Percentiles rank a stretch among this genome's conserved stretches.
These are phyloP conservation scores for Scenedesmus sp. DNA, from an alignment of 163 green algal genomes.

Conservation along the genomic window DNA sequence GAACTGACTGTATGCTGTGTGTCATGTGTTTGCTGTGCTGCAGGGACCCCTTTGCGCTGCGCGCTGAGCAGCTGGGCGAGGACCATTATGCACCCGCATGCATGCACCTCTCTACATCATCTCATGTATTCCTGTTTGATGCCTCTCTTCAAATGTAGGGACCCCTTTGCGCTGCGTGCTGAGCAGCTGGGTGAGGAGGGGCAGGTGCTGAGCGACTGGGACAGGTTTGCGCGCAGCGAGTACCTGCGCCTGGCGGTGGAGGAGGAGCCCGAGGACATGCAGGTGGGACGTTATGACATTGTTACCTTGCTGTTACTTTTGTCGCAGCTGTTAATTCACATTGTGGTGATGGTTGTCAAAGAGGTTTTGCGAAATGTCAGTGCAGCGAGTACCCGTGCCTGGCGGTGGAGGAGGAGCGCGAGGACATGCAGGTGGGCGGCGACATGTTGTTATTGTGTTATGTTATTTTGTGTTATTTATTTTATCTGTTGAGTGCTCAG, in stretches of 20 bases:
- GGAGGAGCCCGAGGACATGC: conserved; percentile 88
- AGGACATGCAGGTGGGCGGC: conserved; percentile 65
- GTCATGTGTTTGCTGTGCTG: conserved; percentile 83
- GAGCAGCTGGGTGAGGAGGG: conserved; percentile 64
- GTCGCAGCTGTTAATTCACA: not conserved
- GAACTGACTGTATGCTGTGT: conserved; percentile 80
- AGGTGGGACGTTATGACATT: conserved; percentile 40
- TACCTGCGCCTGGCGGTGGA: conserved; percentile 88
- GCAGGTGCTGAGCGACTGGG: conserved; percentile 38
- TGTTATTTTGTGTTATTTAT: no score
- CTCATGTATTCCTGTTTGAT: not conserved
- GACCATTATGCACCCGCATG: not conserved
- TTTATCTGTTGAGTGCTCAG: no score
- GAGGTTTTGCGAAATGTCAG: not conserved
- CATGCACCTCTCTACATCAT: not conserved
- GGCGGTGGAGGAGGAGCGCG: conserved; percentile 92
- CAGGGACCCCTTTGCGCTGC: conserved; percentile 94
- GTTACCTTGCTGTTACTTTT: not conserved
- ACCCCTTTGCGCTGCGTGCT: conserved; percentile 91
- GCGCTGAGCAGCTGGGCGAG: conserved; percentile 67
- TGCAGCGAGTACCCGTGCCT: conserved; percentile 68
- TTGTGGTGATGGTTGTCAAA: not conserved
- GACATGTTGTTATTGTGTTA: no score
- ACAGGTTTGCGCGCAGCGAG: conserved; percentile 55
- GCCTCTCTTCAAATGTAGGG: conserved; percentile 53